Percentiles rank a stretch among this genome's conserved stretches.
phyloP scores from a whole-genome alignment of 2,329 filamentous ascomycete genomes.

The Pestalotiopsis sp. region DNA sequence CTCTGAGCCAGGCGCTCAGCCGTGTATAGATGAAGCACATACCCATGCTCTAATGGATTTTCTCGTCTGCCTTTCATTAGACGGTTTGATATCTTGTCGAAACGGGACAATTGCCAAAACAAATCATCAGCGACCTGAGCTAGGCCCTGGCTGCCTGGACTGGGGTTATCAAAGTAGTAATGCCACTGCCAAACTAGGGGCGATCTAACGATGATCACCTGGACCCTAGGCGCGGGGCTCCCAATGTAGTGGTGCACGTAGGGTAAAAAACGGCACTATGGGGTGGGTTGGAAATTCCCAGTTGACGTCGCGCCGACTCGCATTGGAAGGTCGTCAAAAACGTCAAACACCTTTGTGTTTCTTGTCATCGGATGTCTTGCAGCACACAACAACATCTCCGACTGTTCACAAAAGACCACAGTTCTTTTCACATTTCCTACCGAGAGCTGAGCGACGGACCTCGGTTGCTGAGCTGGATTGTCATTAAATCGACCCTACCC shows the following conservation, averaged over 20 bases:
- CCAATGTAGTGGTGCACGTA: neutral
- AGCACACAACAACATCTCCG: neutral
- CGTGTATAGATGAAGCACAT: too few species aligned
- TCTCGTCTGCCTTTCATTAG: too few species aligned
- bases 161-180: neutral
- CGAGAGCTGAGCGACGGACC: neutral
- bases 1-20: too few species aligned
- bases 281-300: neutral
- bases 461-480: neutral
- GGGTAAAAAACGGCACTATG: neutral
- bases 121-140: neutral
- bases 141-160: neutral
- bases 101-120: neutral
- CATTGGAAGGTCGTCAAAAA: neutral
- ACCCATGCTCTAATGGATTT: too few species aligned
- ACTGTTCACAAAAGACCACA: neutral
- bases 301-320: constrained; percentile 1
- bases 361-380: neutral
- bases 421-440: neutral
- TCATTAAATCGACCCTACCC: neutral
- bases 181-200: constrained; percentile 3
- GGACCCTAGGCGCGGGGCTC: neutral
- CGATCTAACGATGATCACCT: constrained; percentile 4
- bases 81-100: too few species aligned
- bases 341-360: neutral